phyloP scores from a whole-genome alignment of 2,329 filamentous ascomycete genomes.

The Xylaria sp. region DNA sequence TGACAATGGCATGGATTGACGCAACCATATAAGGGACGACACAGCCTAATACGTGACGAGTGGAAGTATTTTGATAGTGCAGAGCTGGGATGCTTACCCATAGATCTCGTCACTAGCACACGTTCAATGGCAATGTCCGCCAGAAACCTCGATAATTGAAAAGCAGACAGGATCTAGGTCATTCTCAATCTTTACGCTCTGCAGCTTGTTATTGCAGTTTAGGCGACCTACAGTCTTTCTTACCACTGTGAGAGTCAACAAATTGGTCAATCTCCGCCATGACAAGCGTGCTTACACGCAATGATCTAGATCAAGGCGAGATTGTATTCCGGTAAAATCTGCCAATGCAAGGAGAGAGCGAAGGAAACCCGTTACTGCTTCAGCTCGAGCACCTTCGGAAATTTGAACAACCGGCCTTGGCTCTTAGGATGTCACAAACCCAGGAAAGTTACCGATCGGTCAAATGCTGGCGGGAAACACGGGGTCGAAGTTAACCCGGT shows the following conservation, averaged over 20 bases:
- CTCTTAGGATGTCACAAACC: conserved; percentile 94
- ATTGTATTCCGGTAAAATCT: conserved; percentile 99
- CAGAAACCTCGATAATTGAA: conserved; percentile 78
- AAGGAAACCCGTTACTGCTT: conserved; percentile 97
- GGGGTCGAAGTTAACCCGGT: conserved; percentile 87
- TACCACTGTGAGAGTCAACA: conserved; percentile 92
- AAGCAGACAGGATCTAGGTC: conserved; percentile 69
- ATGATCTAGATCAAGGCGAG: conserved; percentile 87
- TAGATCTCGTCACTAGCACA: conserved; percentile 79
- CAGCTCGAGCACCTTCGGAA: conserved; percentile 94
- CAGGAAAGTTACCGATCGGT: conserved; percentile 82
- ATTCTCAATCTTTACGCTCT: conserved; percentile 71
- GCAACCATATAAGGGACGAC: conserved; percentile 79
- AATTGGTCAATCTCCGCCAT: conserved; percentile 99
- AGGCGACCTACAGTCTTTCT: conserved; percentile 91
- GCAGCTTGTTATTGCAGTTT: conserved; percentile 80
- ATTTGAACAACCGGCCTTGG: conserved; percentile 98
- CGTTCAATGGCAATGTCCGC: conserved; percentile 95
- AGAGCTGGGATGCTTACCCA: conserved; percentile 68
- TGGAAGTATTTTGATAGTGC: neutral
- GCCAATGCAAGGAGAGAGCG: conserved; percentile 94
- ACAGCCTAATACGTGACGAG: conserved; percentile 63
- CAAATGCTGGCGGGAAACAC: conserved; percentile 92
- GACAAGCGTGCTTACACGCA: conserved; percentile 92
- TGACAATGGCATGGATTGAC: conserved; percentile 94